Base-by-base conservation (phyloP, 2,329 filamentous ascomycete genomes). In the Canariomyces notabilis region DNA sequence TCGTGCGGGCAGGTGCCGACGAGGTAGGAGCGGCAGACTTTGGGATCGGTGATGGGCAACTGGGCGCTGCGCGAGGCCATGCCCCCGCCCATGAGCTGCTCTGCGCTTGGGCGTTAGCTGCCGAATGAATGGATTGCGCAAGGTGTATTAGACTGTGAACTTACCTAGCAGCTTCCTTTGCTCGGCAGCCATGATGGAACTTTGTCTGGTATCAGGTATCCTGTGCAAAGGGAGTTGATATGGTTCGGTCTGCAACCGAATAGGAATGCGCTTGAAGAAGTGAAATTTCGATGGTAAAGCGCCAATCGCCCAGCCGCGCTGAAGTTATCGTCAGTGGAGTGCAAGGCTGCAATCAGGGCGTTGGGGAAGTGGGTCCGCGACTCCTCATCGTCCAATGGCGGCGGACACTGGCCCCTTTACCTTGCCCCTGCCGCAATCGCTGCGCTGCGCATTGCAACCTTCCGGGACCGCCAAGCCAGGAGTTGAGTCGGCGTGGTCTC, bases 1-100 rank as follows among this genome's bases (percentile, higher is more conserved):
- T 98, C 93, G 74, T 97, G 91, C 1, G 93, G 93, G 67, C 93
- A 98, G 49, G 88, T 94, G 59, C 93, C 93, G 52, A 81, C 89
- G 40, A 98, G 79, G 67, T 91, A 97, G 15, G 90, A 96, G 45
- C 89, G 87, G 74, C 93, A 98, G 59, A 95, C 87, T 70, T 95
- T 96, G 44, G 87, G 78, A 67, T 97, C 93, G 49, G 83, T 93
- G 59, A 98, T 85, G 54, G 85, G 85, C 58, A 97, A 79, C 66
- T 95, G 87, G 32, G 87, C 79, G 57, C 83, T 82, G 71, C 85
- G 87, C 39, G 84, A 83, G 48, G 79, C 75, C 49, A 84, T 77
- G 47, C 85, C 83, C 54, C 80, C 80, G 64, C 87, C 88, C 82
- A 95, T 89, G 58, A 93, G 83, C 76, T 98, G 93, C 82, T 97